Evolutionary conservation across 805 yeast species (phyloP).

Genomic region (Lipomyces mesembrius): DNA sequence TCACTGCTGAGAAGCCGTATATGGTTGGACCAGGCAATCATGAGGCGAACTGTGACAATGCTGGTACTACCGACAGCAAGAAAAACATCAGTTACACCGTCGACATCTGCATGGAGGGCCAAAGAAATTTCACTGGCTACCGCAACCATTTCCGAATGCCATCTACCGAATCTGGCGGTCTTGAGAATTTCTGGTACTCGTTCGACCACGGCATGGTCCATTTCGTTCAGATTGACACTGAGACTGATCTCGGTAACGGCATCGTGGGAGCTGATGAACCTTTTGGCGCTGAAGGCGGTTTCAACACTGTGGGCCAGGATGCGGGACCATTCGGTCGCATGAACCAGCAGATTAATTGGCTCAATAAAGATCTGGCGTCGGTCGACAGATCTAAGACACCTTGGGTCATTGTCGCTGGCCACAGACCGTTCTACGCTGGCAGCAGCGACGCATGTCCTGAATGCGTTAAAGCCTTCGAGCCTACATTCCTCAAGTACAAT

Average conservation of each 20-base stretch:
- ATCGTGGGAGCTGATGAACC: conserved; percentile 26
- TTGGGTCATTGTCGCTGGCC: conserved; percentile 43
- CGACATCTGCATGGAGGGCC: conserved; percentile 22
- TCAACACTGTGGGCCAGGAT: not conserved
- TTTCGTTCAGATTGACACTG: conserved; percentile 41
- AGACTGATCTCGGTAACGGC: conserved; percentile 41
- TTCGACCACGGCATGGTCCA: conserved; percentile 42
- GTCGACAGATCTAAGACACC: conserved; percentile 42
- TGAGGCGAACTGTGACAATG: conserved; percentile 24
- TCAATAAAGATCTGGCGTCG: conserved; percentile 37
- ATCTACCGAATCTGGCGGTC: conserved; percentile 36
- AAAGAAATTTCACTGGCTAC: conserved; percentile 41
- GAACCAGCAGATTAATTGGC: conserved; percentile 41
- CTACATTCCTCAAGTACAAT: conserved; percentile 32
- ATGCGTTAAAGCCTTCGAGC: conserved; percentile 38
- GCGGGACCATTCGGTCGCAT: conserved; percentile 31
- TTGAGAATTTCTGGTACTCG: conserved; percentile 43
- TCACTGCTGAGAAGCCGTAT: conserved; percentile 20
- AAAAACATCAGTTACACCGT: conserved; percentile 13
- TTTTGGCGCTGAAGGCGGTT: not conserved
- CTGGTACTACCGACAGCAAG: conserved; percentile 9
- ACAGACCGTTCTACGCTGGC: conserved; percentile 43
- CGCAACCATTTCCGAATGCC: conserved; percentile 43
- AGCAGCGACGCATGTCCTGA: not conserved
- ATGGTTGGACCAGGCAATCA: conserved; percentile 35